Base-by-base conservation (phyloP, 2,329 filamentous ascomycete genomes). In the Ceratocystis papillata region DNA sequence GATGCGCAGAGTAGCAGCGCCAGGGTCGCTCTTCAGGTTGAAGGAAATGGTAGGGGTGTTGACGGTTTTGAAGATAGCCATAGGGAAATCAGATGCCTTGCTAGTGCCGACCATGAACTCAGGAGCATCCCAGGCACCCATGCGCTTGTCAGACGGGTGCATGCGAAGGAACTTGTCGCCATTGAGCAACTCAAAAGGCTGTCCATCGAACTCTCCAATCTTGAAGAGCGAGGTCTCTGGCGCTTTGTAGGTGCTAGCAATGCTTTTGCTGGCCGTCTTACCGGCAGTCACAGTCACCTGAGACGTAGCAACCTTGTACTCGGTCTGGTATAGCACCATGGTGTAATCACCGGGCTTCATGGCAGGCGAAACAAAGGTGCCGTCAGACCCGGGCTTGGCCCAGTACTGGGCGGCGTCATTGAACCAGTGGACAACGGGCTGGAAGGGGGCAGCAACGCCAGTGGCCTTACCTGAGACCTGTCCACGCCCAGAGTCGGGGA, bases 341-440 rank as follows among this genome's bases (percentile, higher is more conserved):
- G 82, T 86, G 74, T 87, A 87, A 0, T 81, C 85, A 37, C 85
- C 85, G 0, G 84, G 82, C 70, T 84, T 85, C 85, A 88, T 87
- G 66, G 79, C 75, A 0, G 85, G 85, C 0, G 84, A 86, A 2
- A 79, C 85, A 74, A 85, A 88, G 12, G 76, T 76, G 8, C 84
- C 84, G 57, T 74, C 76, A 25, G 78, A 78, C 7, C 77, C 77
- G 22, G 83, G 80, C 67, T 82, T 82, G 5, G 79, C 75, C 85
- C 85, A 88, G 77, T 87, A 88, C 71, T 88, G 86, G 0, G 83
- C 82, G 5, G 76, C 76, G 37, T 72, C 72, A 73, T 87, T 87
- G 74, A 81, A 83, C 85, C 85, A 88, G 73, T 88, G 84, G 1
- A 88, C 75, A 2, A 87, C 85, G 60, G 75, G 77, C 67, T 83